Base-by-base conservation (phyloP, 441 rosid species). In the Populus hybrid region DNA sequence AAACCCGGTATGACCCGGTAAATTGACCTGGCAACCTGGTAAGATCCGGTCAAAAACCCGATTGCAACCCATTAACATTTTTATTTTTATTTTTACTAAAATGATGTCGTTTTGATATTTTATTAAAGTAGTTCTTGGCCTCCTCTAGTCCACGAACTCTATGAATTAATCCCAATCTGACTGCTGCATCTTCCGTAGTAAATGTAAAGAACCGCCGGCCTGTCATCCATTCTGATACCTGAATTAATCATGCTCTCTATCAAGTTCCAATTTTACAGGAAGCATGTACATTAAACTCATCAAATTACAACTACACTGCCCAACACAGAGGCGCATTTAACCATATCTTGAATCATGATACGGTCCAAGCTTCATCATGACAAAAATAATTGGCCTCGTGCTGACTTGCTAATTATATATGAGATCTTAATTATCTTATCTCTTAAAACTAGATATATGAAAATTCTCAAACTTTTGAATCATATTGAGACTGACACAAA, bases 151-250 rank as follows among this genome's bases (percentile, higher is more conserved):
- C 85, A 65, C 70, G 70, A 80, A 80, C 79, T 76, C 67, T 82
- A 26, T 66, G 20, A 21, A 82, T 65, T 38, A 82, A 75, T 40
- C 67, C 69, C 69, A 85, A 24, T 76, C 74, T 73, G 46, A 63
- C 10, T 28, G 83, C 79, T 59, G 67, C 10, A 54, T 83, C 86
- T 57, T 14, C 18, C 1, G 80, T 14, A 4, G 78, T 3, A 78
- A 79, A 20, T 11, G 11, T 7, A 16, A 46, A 35, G 14, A 32
- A 63, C 24, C n/a, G 69, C 16, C 34, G 40, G 34, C 66, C 72
- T 28, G 69, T 73, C 85, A 80, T 78, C 85, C 87, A 84, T 10
- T 82, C 57, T 28, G 85, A 84, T 54, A 77, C 68, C 79, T 84
- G 78, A 26, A 46, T 10, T 1, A 46, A 46, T 46, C 6, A 14